phyloP scores from a whole-genome alignment of 2,329 filamentous ascomycete species.

The Colletotrichum sp. region DNA sequence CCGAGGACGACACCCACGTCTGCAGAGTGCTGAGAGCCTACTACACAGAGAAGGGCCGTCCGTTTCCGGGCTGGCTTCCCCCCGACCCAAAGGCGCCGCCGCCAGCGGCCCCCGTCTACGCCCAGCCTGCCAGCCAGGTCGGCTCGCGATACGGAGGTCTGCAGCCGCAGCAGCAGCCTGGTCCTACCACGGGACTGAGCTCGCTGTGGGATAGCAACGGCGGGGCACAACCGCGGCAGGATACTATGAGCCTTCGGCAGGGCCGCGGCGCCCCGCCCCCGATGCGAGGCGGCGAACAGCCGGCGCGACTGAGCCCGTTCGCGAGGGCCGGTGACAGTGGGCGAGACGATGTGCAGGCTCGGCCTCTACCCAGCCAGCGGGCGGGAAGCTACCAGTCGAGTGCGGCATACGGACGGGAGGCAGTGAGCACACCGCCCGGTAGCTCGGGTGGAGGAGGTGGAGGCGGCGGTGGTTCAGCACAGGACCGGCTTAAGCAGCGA shows the following conservation, averaged over 20 bases:
- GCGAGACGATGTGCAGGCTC: conserved; percentile 46
- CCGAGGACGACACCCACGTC: conserved; percentile 91
- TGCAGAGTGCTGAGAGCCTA: conserved; percentile 92
- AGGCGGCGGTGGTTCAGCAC: conserved; percentile 61
- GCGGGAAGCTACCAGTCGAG: conserved; percentile 75
- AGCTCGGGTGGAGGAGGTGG: conserved; percentile 36
- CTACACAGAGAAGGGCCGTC: conserved; percentile 86
- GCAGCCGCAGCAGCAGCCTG: conserved; percentile 35
- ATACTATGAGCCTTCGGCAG: conserved; percentile 49
- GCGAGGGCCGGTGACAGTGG: conserved; percentile 27
- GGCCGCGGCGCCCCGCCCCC: conserved; percentile 41
- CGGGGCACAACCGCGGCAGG: conserved; percentile 36
- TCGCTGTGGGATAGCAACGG: conserved; percentile 61
- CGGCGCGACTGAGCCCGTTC: conserved; percentile 37
- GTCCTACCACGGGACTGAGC: conserved; percentile 45
- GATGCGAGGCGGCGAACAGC: conserved; percentile 24
- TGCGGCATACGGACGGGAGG: conserved; percentile 30
- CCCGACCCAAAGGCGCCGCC: conserved; percentile 81
- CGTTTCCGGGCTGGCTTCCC: conserved; percentile 86
- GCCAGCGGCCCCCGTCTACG: conserved; percentile 57
- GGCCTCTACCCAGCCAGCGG: conserved; percentile 75
- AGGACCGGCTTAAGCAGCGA: conserved; percentile 82
- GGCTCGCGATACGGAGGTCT: conserved; percentile 59
- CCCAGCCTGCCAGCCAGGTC: conserved; percentile 48
- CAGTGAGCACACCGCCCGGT: conserved; percentile 34